Conservation (phyloP, 1,284 basidiomycete genomes). For the Xerocomus cyaneibrunnescens region DNA sequence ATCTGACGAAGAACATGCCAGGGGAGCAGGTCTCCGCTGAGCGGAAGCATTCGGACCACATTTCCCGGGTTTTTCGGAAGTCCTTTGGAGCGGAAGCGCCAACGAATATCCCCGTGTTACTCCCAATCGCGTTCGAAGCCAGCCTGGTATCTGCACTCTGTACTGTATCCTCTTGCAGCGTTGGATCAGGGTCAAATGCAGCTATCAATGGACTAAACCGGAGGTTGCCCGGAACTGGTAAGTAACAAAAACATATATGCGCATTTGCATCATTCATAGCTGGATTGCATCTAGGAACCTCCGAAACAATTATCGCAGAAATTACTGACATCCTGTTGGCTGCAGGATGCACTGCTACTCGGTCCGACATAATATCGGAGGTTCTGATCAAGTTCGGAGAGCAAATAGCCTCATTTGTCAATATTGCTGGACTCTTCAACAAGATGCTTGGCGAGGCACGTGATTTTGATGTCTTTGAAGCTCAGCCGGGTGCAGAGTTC, state of each 20-base stretch:
- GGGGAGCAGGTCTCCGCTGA: neutral
- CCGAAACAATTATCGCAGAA: neutral
- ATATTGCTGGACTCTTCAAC: neutral
- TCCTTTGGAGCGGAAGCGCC: neutral
- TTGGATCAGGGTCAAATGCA: neutral
- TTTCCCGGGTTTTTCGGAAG: neutral
- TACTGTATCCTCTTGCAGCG: too few relatives aligned
- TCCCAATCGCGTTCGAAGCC: neutral
- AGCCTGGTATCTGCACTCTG: neutral
- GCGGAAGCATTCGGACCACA: neutral
- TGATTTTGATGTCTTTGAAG: neutral
- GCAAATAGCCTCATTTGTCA: neutral
- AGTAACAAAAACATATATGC: neutral
- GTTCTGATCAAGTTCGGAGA: neutral
- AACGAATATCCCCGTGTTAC: neutral
- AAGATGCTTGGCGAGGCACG: neutral
- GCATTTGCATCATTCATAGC: neutral
- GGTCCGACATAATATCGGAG: neutral
- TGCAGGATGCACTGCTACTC: neutral
- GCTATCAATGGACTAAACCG: neutral
- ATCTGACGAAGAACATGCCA: neutral
- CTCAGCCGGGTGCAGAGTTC: neutral
- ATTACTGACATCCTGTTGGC: neutral
- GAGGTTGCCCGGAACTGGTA: neutral
- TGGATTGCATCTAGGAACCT: neutral